A percentile compares a stretch with the other conserved stretches of the same genome.
Evolutionary conservation across 495 filamentous ascomycete genomes (phyloP).

Genomic region (Beverwykella pulmonaria): DNA sequence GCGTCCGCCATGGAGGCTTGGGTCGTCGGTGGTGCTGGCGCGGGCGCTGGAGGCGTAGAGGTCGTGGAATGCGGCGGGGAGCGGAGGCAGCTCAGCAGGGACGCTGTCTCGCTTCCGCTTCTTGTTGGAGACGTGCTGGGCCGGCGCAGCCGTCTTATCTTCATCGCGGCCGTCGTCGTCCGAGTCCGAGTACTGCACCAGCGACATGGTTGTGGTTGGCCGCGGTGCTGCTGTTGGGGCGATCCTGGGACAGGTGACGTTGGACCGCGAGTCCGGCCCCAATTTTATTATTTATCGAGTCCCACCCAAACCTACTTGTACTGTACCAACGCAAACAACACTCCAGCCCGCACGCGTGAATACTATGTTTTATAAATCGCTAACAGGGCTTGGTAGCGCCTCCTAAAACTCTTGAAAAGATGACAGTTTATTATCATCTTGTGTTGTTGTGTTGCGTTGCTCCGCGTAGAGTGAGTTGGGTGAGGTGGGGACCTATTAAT

Average conservation of each 20-base stretch:
- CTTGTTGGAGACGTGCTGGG: slow-evolving; percentile 4
- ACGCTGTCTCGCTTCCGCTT: slow-evolving; percentile 45
- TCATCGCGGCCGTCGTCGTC: slow-evolving; percentile 49
- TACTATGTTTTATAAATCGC: no score
- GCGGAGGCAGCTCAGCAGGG: slow-evolving; percentile 66
- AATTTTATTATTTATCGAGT: no score
- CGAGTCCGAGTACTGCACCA: slow-evolving; percentile 51
- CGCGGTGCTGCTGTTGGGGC: slow-evolving; percentile 55
- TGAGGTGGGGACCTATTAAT: no score
- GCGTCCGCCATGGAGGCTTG: slow-evolving; percentile 79
- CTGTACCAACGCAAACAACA: no score
- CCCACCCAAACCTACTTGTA: background rate
- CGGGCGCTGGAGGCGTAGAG: slow-evolving; percentile 82
- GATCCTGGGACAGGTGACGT: background rate
- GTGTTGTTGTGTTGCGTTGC: no score
- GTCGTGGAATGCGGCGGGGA: slow-evolving; percentile 82
- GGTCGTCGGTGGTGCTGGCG: slow-evolving; percentile 76
- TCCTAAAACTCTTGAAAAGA: no score
- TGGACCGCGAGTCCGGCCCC: background rate
- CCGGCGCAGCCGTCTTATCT: background rate
- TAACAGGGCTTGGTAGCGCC: no score
- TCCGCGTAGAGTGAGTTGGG: no score
- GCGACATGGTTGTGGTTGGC: slow-evolving; percentile 39
- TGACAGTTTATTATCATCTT: no score
- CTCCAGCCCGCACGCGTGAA: no score